These are phyloP conservation scores for Rutstroemia sp. DNA, from an alignment of 2,329 filamentous ascomycete genomes.

Conservation along the genomic window DNA sequence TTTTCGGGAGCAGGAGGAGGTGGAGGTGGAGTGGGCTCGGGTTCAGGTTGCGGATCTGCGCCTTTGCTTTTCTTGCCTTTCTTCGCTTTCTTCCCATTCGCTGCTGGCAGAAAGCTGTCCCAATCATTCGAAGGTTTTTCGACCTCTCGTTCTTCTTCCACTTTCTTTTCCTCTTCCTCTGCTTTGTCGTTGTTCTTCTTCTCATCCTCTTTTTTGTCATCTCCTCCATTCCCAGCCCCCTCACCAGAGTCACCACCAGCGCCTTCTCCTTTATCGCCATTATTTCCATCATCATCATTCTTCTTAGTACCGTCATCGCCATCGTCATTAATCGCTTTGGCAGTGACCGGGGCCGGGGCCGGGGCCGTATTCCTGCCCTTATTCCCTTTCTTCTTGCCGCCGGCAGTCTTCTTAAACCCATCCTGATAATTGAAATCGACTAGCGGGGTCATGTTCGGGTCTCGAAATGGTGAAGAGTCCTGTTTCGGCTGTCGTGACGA, in stretches of 20 bases:
- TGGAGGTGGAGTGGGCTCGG: constrained; percentile 20
- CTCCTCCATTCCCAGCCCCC: constrained; percentile 29
- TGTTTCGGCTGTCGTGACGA: constrained; percentile 16
- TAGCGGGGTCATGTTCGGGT: constrained; percentile 38
- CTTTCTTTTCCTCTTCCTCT: constrained; percentile 34
- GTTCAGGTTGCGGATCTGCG: constrained; percentile 27
- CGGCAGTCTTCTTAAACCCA: constrained; percentile 48
- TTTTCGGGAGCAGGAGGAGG: constrained; percentile 30
- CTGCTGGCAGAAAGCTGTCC: not conserved
- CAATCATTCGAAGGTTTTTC: not conserved
- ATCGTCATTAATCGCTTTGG: constrained; percentile 44
- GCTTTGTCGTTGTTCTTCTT: constrained; percentile 48
- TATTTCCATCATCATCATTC: constrained; percentile 30
- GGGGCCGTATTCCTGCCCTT: constrained; percentile 39
- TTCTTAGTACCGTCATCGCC: constrained; percentile 41
- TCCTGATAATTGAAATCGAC: constrained; percentile 52
- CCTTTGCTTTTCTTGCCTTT: constrained; percentile 41
- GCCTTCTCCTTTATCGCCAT: constrained; percentile 28
- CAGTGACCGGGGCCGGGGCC: constrained; percentile 26
- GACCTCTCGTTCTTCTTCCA: not conserved
- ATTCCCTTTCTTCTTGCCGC: constrained; percentile 33
- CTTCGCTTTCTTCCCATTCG: constrained; percentile 30
- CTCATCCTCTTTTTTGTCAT: constrained; percentile 34
- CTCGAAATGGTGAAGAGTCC: constrained; percentile 34
- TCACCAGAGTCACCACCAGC: constrained; percentile 31